phyloP scores from a whole-genome alignment of 169 alveolate species.

The Cryptosporidium ubiquitum region DNA sequence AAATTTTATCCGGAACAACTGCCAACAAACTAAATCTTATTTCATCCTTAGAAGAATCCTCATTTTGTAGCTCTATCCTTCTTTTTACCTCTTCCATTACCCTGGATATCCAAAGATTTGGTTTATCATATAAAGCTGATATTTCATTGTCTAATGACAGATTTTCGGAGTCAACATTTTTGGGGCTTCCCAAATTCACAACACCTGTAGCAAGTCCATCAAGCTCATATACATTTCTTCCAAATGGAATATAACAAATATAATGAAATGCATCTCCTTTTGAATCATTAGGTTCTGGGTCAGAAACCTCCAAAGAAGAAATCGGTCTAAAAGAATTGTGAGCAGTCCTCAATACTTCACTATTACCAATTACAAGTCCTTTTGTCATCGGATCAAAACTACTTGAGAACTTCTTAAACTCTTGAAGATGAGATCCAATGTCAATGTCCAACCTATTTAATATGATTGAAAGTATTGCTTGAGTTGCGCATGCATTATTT shows the following conservation, averaged over 20 bases:
- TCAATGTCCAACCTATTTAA: slow-evolving; percentile 85
- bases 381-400: slow-evolving; percentile 85
- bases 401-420: slow-evolving; percentile 83
- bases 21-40: slow-evolving; percentile 75
- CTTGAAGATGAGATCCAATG: slow-evolving; percentile 86
- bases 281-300: slow-evolving; percentile 78
- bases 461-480: slow-evolving; percentile 90
- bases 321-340: slow-evolving; percentile 85
- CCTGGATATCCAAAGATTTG: slow-evolving; percentile 28
- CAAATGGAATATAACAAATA: slow-evolving; percentile 88
- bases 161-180: neutral
- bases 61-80: slow-evolving; percentile 43
- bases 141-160: neutral
- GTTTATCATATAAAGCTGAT: slow-evolving; percentile 16
- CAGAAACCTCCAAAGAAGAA: slow-evolving; percentile 82
- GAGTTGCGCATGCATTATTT: slow-evolving; percentile 94
- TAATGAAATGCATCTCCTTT: slow-evolving; percentile 91
- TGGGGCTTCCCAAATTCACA: slow-evolving; percentile 24
- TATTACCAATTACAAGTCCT: slow-evolving; percentile 88
- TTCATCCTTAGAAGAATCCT: slow-evolving; percentile 10
- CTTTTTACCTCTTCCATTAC: slow-evolving; percentile 54
- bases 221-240: slow-evolving; percentile 72
- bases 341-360: slow-evolving; percentile 83
- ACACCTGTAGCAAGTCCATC: slow-evolving; percentile 79
- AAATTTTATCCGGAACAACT: slow-evolving; percentile 60